Base-by-base conservation (phyloP, 2,329 filamentous ascomycete genomes). In the Polychaeton citri region DNA sequence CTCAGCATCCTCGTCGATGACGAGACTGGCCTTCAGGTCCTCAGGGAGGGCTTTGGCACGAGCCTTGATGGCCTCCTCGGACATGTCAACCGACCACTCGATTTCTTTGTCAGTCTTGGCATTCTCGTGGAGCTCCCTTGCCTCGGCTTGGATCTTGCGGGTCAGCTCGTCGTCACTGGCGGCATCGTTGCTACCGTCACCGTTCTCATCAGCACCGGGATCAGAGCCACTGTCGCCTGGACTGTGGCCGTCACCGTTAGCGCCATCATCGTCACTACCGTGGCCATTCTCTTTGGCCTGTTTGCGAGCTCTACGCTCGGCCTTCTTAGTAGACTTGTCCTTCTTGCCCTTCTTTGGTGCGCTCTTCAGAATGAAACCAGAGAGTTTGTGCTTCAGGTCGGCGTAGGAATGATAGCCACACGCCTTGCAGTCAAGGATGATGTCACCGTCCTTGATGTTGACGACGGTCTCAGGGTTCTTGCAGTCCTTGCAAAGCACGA, bases 401-500 rank as follows among this genome's bases (percentile, higher is more conserved):
- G 94, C 88, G 44, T 90, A 80, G 48, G 81, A 81, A 55, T 85
- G 86, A 64, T 93, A 82, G 58, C 90, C 90, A 58, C 90, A 98
- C 44, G 90, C 90, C 69, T 98, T 98, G 80, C 90, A 98, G 66
- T 98, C 90, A 49, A 96, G 78, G 44, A 84, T 65, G 61, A 98
- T 96, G 58, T 74, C 77, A 37, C 81, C 84, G 53, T 95, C 87
- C 66, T 94, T 95, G 72, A 96, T 85, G 57, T 81, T 76, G 56
- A 96, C 80, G 48, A 92, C 87, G 48, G 90, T 98, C 72, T 98
- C 90, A 21, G 90, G 90, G 63, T 98, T 98, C 77, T 94, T 94
- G 80, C 90, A 98, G 63, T 92, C 88, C 71, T 92, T 93, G 82
- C 90, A 98, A 46, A 98, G 86, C 54, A 98, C 90, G 51, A 96